Evolutionary conservation across 2,329 filamentous ascomycete genomes (phyloP), one percentile per base, ranked within the genome.

Genomic region (Sphaerostilbella broomeana): DNA sequence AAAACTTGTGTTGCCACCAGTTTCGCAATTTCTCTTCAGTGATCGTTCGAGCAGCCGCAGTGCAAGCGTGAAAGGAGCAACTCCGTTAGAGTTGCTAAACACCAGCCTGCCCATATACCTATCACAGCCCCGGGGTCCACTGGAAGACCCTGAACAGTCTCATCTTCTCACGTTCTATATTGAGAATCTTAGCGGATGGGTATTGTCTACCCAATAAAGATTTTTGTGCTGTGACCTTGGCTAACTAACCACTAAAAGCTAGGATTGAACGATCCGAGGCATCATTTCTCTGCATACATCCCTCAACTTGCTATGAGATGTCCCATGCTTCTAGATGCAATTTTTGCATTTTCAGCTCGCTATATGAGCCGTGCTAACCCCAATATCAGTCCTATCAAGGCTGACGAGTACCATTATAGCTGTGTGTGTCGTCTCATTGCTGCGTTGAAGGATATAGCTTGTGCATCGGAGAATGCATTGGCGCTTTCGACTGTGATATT

Each of bases 241-340:
- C n/a, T 19, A n/a, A n/a, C n/a, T n/a, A n/a, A n/a, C n/a, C n/a
- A n/a, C n/a, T n/a, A n/a, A n/a, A 6, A 42, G 39, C 22, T 42
- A 13, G 39, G 27, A 9, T 18, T 42, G 20, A 42, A 35, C 15
- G 39, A 42, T 31, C 39, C 39, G 7, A 28, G 34, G 16, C 34
- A 29, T 15, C 39, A 42, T 26, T 42, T 42, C 22, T 28, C 39
- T 5, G 32, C 32, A 6, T 35, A 25, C 11, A 34, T 42, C 11
- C 39, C 39, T 18, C 39, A 42, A 8, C 13, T 42, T 13, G 39
- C 39, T 16, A 42, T 42, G 32, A 35, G 27, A 30, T 42, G 39
- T 6, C 39, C 39, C 13, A 42, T 42, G 39, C 34, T 42, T 12
- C 39, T 37, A 10, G 34, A 42, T 6, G 39, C 39, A 22, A 38